Evolutionary conservation across 2,329 filamentous ascomycete genomes (phyloP).

Genomic region (Neofusicoccum cordaticola): DNA sequence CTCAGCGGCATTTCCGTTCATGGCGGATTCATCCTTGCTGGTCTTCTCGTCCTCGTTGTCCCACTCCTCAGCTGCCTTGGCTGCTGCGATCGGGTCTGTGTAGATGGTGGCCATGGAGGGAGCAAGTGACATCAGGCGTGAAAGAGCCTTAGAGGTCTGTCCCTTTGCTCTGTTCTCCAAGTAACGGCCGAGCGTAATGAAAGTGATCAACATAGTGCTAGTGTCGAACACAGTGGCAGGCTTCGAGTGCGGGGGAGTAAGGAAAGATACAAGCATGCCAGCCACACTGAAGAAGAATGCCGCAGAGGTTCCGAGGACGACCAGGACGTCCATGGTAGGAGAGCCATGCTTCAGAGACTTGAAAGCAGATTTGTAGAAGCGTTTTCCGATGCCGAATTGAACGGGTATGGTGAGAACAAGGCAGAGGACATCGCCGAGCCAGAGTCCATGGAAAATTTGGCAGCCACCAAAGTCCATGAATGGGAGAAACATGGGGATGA

Average conservation of each 20-base stretch:
- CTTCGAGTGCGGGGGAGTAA: slow-evolving; percentile 70
- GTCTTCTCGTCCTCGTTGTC: slow-evolving; percentile 47
- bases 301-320: slow-evolving; percentile 88
- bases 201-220: slow-evolving; percentile 96
- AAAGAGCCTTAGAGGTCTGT: slow-evolving; percentile 91
- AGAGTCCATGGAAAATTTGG: slow-evolving; percentile 70
- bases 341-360: slow-evolving; percentile 87
- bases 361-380: slow-evolving; percentile 91
- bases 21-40: slow-evolving; percentile 26
- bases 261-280: slow-evolving; percentile 78
- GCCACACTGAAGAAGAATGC: slow-evolving; percentile 95
- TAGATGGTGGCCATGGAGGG: slow-evolving; percentile 98
- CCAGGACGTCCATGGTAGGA: slow-evolving; percentile 96
- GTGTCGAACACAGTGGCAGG: slow-evolving; percentile 95
- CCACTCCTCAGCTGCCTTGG: slow-evolving; percentile 85
- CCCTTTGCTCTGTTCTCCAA: slow-evolving; percentile 94
- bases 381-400: slow-evolving; percentile 92
- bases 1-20: slow-evolving; percentile 64
- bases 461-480: slow-evolving; percentile 73
- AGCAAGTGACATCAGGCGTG: slow-evolving; percentile 89
- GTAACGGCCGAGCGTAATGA: slow-evolving; percentile 86
- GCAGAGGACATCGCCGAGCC: slow-evolving; percentile 83
- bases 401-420: slow-evolving; percentile 83
- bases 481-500: slow-evolving; percentile 82
- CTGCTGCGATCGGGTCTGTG: slow-evolving; percentile 85